Conservation (phyloP, 768 basidiomycete genomes). For the Naganishia vishniacii region DNA sequence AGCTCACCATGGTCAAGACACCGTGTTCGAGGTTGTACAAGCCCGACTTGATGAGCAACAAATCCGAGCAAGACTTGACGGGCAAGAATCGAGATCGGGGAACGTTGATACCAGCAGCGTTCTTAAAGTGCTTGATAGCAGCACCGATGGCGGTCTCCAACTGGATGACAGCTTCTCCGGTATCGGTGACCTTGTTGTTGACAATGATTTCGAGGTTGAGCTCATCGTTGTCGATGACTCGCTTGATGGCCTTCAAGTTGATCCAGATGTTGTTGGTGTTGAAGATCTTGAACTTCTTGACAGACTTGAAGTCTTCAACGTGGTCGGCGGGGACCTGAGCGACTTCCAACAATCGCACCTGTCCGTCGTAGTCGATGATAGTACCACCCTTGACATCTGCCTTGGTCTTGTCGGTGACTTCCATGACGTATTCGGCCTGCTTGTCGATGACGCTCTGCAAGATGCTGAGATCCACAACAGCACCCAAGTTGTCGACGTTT, state of each 20-base stretch:
- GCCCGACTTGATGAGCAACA: constrained; percentile 61
- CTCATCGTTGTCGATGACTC: constrained; percentile 73
- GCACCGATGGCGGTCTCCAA: constrained; percentile 90
- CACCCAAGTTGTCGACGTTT: constrained; percentile 94
- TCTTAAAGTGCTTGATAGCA: constrained; percentile 82
- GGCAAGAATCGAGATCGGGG: constrained; percentile 91
- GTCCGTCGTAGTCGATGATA: constrained; percentile 83
- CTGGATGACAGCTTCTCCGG: constrained; percentile 79
- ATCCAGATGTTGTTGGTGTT: constrained; percentile 55
- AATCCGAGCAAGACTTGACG: constrained; percentile 69
- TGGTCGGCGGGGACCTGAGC: constrained; percentile 91
- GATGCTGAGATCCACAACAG: constrained; percentile 78
- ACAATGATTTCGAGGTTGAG: constrained; percentile 94
- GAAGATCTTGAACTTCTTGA: constrained; percentile 70
- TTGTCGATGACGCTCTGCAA: constrained; percentile 74
- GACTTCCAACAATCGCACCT: constrained; percentile 81
- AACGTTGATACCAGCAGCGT: constrained; percentile 89
- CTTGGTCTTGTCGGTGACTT: constrained; percentile 96
- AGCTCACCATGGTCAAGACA: constrained; percentile 62
- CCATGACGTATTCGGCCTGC: constrained; percentile 82
- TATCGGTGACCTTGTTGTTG: constrained; percentile 68
- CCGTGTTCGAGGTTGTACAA: constrained; percentile 87
- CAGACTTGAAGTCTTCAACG: constrained; percentile 87
- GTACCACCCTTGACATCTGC: constrained; percentile 78
- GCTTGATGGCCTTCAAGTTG: constrained; percentile 67